Conservation (phyloP, 208 protist genomes). For the Trypanosoma avium region DNA sequence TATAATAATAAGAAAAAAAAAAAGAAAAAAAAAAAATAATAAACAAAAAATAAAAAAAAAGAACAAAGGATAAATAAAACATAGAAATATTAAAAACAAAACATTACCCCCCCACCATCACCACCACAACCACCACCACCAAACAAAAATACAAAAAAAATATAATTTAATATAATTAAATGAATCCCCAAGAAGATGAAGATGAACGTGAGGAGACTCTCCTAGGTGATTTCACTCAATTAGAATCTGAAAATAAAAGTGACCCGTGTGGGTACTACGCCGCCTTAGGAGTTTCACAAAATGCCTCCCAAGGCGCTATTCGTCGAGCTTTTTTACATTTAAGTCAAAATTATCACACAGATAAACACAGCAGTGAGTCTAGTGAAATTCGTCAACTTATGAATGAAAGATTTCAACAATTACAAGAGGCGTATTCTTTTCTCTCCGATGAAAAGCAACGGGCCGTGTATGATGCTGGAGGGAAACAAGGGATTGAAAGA, state of each 20-base stretch:
- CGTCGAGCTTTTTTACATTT: constrained; percentile 76
- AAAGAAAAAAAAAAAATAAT: background rate
- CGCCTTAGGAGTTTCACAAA: constrained; percentile 49
- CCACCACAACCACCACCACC: background rate
- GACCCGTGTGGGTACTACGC: constrained; percentile 84
- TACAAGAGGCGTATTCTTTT: constrained; percentile 79
- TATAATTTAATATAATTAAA: background rate
- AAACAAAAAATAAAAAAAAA: background rate
- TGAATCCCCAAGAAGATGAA: constrained; percentile 19
- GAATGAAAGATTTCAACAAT: constrained; percentile 77
- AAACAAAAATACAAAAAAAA: background rate
- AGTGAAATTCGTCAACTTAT: constrained; percentile 53
- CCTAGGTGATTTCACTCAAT: background rate
- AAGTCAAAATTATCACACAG: constrained; percentile 84
- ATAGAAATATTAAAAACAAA: background rate
- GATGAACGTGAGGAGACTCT: constrained; percentile 13
- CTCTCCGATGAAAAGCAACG: constrained; percentile 72
- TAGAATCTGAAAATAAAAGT: background rate
- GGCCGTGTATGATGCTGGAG: constrained; percentile 75
- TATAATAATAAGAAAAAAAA: background rate
- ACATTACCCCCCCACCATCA: background rate
- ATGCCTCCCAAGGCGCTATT: constrained; percentile 61
- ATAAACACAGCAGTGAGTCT: constrained; percentile 63
- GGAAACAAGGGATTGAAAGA: constrained; percentile 40
- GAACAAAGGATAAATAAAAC: background rate